These are phyloP conservation scores for Thalassiosira hispida DNA, from an alignment of 352 stramenopile genomes.

Conservation along the genomic window DNA sequence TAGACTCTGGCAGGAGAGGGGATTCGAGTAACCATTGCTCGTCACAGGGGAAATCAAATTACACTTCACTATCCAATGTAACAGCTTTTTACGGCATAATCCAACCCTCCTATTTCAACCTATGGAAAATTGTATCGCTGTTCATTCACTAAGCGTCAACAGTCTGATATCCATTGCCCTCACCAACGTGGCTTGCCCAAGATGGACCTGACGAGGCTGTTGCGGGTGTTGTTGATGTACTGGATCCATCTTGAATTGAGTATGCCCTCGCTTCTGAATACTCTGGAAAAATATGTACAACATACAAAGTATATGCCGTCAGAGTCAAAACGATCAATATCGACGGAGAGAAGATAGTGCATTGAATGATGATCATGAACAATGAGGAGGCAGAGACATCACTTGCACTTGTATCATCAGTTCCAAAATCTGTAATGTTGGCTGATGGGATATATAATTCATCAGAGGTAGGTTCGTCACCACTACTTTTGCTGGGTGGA, in stretches of 20 bases:
- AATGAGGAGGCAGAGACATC: background rate
- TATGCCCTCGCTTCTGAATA: conserved; percentile 35
- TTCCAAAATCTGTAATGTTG: conserved; percentile 11
- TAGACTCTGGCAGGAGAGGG: no score
- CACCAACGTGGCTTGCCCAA: conserved; percentile 24
- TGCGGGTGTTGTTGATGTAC: background rate
- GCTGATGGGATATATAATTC: background rate
- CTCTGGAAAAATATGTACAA: conserved; percentile 44
- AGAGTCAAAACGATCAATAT: conserved; percentile 40
- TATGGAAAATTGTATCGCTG: no score
- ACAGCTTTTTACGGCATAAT: no score
- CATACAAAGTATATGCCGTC: conserved; percentile 30
- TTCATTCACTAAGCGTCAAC: background rate
- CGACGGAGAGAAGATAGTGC: conserved; percentile 34
- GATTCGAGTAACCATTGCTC: no score
- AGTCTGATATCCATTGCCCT: conserved; percentile 16
- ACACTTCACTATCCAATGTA: no score
- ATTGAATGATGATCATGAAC: conserved; percentile 31
- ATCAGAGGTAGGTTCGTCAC: background rate
- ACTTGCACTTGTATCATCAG: conserved; percentile 3
- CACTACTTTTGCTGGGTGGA: background rate
- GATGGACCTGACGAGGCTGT: background rate
- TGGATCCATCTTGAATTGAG: conserved; percentile 16
- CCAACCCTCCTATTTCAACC: no score
- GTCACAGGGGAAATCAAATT: no score